Evolutionary conservation across 1,284 basidiomycete species (phyloP), one percentile per base, ranked within the genome.

Genomic region (Limonomyces culmigenus): DNA sequence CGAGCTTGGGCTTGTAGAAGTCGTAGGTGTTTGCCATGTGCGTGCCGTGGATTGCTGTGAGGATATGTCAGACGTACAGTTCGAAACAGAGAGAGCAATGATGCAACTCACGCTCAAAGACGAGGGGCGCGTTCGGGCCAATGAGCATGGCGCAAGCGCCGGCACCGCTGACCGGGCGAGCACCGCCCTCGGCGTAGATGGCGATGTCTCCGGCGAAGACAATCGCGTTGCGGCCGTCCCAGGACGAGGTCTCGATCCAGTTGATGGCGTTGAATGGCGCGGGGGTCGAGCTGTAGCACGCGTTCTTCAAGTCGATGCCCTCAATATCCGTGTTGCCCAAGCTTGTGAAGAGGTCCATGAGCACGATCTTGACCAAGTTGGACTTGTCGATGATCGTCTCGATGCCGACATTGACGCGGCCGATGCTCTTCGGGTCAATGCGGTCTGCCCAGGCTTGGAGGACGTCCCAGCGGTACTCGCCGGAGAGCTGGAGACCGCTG

Each of bases 331-430:
- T 76, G 74, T 98, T 98, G 44, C 89, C 93, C 25, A 78, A 73
- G 39, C 70, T 70, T 32, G 78, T 75, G 52, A 98, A 98, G 48
- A 97, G 79, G 60, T 96, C 87, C 93, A 98, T 98, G 43, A 98
- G 74, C 40, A 88, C 78, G 3, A 93, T 97, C 65, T 98, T 98
- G 60, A 92, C 91, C 19, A 92, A 88, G 64, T 98, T 98, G 42
- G 91, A 93, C 67, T 98, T 98, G 75, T 98, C 93, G 49, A 98
- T 96, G 62, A 98, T 87, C 37, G 95, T 97, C 60, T 98, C 95
- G 19, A 93, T 98, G 41, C 93, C 93, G 46, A 98, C 91, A 47
- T 98, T 95, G 41, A 98, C 75, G 47, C 93, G 89, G 41, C 93
- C 93, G 54, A 98, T 93, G 39, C 85, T 88, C 51, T 74, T 79